These are phyloP conservation scores for Coriolopsis trogii DNA, from an alignment of 1,284 basidiomycete genomes.

Conservation along the genomic window DNA sequence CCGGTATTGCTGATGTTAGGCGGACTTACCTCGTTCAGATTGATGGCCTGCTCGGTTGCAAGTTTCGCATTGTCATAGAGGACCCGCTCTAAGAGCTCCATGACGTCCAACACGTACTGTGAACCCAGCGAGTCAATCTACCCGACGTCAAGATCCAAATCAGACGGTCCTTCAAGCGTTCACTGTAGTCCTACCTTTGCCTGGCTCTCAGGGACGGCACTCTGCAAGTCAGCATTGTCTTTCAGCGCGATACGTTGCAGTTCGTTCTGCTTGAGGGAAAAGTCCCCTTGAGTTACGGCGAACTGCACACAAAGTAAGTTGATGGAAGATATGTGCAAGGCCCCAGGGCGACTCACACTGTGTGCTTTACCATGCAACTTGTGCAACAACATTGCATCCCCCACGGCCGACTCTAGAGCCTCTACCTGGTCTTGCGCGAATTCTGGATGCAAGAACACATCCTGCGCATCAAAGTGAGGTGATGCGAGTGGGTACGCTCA, in stretches of 20 bases:
- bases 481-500: background rate
- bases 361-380: background rate
- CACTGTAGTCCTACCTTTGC: conserved; percentile 4
- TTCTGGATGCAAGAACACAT: conserved; percentile 5
- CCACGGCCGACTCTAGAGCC: conserved; percentile 9
- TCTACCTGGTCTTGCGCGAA: conserved; percentile 11
- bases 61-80: conserved; percentile 2
- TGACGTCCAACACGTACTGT: conserved; percentile 2
- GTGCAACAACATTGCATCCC: conserved; percentile 8
- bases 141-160: no score
- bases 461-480: conserved; percentile 3
- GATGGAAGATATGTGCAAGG: no score
- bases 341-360: no score
- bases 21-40: background rate
- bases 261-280: conserved; percentile 1
- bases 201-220: background rate
- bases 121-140: conserved; percentile 10
- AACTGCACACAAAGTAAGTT: background rate
- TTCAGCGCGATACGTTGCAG: conserved; percentile 2
- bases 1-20: background rate
- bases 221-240: conserved; percentile 10
- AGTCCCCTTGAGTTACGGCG: conserved; percentile 7
- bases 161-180: no score
- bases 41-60: background rate
- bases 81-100: conserved; percentile 3